Evolutionary conservation across 2,329 filamentous ascomycete genomes (phyloP), one percentile per base, ranked within the genome.

Genomic region (Fusarium palustre): DNA sequence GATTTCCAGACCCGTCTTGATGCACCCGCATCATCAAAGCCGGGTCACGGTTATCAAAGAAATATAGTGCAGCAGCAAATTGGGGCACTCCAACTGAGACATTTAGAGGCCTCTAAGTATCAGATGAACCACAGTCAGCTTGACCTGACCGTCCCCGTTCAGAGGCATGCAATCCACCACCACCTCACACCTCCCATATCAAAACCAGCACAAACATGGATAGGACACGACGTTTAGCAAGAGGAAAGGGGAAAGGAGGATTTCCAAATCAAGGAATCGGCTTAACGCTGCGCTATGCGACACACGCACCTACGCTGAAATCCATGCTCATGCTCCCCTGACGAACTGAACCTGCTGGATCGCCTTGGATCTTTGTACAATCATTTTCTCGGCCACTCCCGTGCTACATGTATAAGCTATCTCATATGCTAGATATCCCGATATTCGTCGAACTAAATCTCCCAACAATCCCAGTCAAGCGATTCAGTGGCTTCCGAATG

Each of bases 81-180:
- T 63, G 67, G 71, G 58, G 43, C 39, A 45, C 54, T 45, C 56
- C 25, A 56, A 71, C 57, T 71, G 58, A 74, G 71, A 74, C 71
- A 74, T 52, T 59, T 50, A 60, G 50, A 62, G 66, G 60, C 64
- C 55, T 57, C 50, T 41, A 42, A 53, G 59, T 64, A 55, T 66
- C 49, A 34, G 47, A 54, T 66, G 61, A 64, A 59, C 48, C 50
- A 52, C 49, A 50, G 57, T 39, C 47, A 57, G 55, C 60, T 62
- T n/a, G n/a, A n/a, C n/a, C n/a, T n/a, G n/a, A n/a, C n/a, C n/a
- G n/a, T n/a, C 36, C 12, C 36, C 18, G 18, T 50, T 25, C 31
- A 50, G 47, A 50, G 47, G 47, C 47, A 50, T 38, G 33, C 47
- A 20, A 49, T 49, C 47, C 47, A 25, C 22, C 47, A 33, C 16